Base-by-base conservation (phyloP, 148 eudicot species). In the Oxyria digyna region DNA sequence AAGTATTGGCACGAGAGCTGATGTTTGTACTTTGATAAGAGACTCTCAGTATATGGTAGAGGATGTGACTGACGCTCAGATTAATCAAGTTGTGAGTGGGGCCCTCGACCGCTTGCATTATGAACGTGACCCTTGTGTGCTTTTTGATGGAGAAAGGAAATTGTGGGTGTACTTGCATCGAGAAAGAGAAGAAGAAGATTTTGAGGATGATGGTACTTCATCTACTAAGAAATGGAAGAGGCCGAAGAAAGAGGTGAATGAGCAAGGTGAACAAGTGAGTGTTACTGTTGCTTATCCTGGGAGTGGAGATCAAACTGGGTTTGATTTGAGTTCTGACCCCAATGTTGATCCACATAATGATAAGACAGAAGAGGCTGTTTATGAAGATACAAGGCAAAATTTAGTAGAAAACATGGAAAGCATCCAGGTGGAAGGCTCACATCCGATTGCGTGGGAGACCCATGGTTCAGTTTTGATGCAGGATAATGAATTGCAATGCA, bases 51-150 rank as follows among this genome's bases (percentile, higher is more conserved):
- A 85, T 64, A 78, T 90, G 64, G 97, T 90, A 66, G 97, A 94
- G 74, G 92, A 87, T 42, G 86, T 86, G 14, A 78, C 90, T 77
- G 95, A 94, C 74, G 78, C 82, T 31, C 90, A 90, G 78, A 84
- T 94, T 20, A 94, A 90, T 76, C 96, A 88, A 78, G 87, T 94
- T 62, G 97, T 90, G 35, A 94, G 98, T 81, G 98, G 98, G 54
- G 98, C 98, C 48, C 74, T 94, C 81, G 98, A 94, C 68, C 98
- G 98, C 38, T 77, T 94, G 82, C 98, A 94, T 81, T 94, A 94
- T 75, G 98, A 94, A 73, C 92, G 91, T 20, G 98, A 94, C 77
- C 98, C 97, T 27, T 90, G 98, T 78, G 98, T 94, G 26, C 92
- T 80, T 67, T 94, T 81, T 75, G 97, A 94, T 41, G 86, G 85